phyloP scores from a whole-genome alignment of 495 filamentous ascomycete species.

The Podospora pseudopauciseta region DNA sequence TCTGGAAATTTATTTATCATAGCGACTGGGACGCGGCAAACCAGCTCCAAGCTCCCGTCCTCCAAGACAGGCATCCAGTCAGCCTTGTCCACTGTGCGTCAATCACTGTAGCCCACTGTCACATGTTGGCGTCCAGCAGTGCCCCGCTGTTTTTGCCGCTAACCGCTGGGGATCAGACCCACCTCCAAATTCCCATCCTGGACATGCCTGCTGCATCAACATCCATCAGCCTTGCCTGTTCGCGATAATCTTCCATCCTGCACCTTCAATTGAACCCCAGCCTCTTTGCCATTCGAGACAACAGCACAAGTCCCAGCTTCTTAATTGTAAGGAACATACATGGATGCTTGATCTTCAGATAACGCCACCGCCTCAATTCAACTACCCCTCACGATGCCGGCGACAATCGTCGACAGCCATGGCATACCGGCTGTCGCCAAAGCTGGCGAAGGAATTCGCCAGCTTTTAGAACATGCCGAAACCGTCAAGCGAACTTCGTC shows the following conservation, averaged over 20 bases:
- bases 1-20: slow-evolving; percentile 5
- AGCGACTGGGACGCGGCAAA: not conserved
- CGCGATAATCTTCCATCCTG: not conserved
- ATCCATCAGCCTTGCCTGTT: not conserved
- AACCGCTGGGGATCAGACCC: not conserved
- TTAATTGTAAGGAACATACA: not conserved
- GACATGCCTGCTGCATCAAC: not conserved
- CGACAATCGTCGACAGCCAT: slow-evolving; percentile 37
- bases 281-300: not conserved
- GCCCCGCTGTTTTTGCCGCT: not conserved
- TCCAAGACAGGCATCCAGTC: not conserved
- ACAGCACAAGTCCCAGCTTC: no score
- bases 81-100: slow-evolving; percentile 9
- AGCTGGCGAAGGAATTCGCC: slow-evolving; percentile 53
- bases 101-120: slow-evolving; percentile 4
- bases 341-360: not conserved
- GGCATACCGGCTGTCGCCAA: slow-evolving; percentile 54
- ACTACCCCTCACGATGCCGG: slow-evolving; percentile 34
- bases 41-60: slow-evolving; percentile 14
- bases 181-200: not conserved
- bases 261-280: slow-evolving; percentile 7
- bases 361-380: not conserved
- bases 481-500: slow-evolving; percentile 59
- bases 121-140: not conserved
- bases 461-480: slow-evolving; percentile 62